A percentile compares a stretch with the other conserved stretches of the same genome.
These are phyloP conservation scores for Pseudogymnoascus sp. DNA, from an alignment of 2,329 filamentous ascomycete genomes.

Conservation along the genomic window DNA sequence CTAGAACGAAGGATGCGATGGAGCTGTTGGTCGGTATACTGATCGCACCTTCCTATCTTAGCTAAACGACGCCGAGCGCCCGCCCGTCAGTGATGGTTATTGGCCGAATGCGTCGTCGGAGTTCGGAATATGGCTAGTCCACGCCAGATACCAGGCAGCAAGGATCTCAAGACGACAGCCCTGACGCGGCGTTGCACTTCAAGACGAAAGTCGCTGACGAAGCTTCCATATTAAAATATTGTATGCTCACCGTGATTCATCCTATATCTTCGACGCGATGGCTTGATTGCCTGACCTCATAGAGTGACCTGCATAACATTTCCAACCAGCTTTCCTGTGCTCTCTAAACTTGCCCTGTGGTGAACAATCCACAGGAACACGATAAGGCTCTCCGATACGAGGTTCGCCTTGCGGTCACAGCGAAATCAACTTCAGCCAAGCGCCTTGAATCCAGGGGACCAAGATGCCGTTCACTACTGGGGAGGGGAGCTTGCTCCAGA, in stretches of 20 bases:
- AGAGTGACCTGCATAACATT: background rate
- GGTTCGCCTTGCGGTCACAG: background rate
- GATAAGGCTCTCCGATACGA: background rate
- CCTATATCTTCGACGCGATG: background rate
- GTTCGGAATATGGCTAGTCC: background rate
- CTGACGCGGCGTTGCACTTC: background rate
- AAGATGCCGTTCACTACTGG: constrained; percentile 18
- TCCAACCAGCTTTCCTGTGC: background rate
- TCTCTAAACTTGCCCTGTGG: background rate
- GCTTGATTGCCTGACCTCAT: background rate
- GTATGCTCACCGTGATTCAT: background rate
- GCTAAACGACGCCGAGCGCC: background rate
- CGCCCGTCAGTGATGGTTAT: background rate
- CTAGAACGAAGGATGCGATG: background rate
- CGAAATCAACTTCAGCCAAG: background rate
- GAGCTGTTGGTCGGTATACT: background rate
- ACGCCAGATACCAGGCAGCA: background rate
- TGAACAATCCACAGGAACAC: background rate
- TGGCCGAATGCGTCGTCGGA: background rate
- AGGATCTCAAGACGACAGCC: background rate
- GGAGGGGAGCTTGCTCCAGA: constrained; percentile 21
- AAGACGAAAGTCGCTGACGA: background rate
- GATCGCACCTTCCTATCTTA: background rate
- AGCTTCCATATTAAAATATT: background rate
- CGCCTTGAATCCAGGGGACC: background rate